Base-by-base conservation (phyloP, 345 rosid species). In the Brassica nigra region DNA sequence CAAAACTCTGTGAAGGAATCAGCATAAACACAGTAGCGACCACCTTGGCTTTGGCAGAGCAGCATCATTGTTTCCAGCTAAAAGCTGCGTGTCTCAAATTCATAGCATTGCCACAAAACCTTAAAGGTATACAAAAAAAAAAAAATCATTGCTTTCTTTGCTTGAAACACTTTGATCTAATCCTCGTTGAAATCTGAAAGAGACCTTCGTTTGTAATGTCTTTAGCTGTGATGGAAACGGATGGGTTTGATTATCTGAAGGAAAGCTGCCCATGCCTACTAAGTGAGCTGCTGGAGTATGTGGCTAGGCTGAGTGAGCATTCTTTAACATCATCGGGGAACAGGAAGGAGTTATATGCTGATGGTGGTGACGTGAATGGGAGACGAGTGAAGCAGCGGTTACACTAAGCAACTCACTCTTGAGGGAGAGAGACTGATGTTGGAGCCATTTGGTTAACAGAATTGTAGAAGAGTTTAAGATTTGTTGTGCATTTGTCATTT, bases 211-310 rank as follows among this genome's bases (percentile, higher is more conserved):
- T 1, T 66, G 57, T 36, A 63, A 52, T 76, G 54, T 72, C 71
- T 71, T 28, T 84, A 90, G 97, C 89, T 72, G 97, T 90, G 85
- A 88, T 88, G 92, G 90, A 91, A 81, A 88, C 91, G 20, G 97
- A 91, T 62, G 97, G 94, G 39, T 91, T 87, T 77, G 88, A 87
- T 58, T 84, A 82, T 81, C 78, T 90, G 82, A 87, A 86, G 74
- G 84, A 86, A 82, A 87, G 90, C 76, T 88, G 94, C 55, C 91
- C 91, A 3, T 31, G 74, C 12, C 84, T 90, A 68, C 86, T 90
- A 44, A 82, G 87, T 9, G 92, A 91, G 69, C 89, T 91, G 61
- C 62, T 90, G 78, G 87, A 75, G 58, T 81, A 85, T 77, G 86
- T 87, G 61, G 94, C 94, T 11, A 85, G 76, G 82, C 75, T 81